These are phyloP conservation scores for Pleurotus ostreatus DNA, from an alignment of 768 basidiomycete species.

Conservation along the genomic window DNA sequence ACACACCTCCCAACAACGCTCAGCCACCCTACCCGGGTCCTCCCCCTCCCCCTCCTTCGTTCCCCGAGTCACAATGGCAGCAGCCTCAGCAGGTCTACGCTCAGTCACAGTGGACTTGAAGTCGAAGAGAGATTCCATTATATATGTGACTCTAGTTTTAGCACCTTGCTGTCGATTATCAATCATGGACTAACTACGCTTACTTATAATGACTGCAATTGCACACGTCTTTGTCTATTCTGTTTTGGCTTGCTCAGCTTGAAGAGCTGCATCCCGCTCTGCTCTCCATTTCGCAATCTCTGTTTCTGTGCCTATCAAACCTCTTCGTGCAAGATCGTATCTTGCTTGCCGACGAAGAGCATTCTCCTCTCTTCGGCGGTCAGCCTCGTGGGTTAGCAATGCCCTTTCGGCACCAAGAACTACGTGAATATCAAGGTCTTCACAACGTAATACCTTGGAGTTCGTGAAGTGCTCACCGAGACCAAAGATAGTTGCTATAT, in stretches of 20 bases:
- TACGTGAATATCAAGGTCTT: conserved; percentile 44
- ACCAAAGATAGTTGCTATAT: conserved; percentile 28
- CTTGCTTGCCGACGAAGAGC: conserved; percentile 68
- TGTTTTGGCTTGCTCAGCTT: conserved; percentile 10
- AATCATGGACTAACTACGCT: conserved; percentile 2
- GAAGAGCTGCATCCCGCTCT: conserved; percentile 21
- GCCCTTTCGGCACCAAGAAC: conserved; percentile 76
- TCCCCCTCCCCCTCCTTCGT: conserved; percentile 36
- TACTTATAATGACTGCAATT: neutral
- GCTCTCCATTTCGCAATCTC: conserved; percentile 81
- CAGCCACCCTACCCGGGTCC: conserved; percentile 34
- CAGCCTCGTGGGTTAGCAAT: conserved; percentile 64
- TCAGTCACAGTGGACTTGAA: conserved; percentile 3
- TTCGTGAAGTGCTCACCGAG: neutral
- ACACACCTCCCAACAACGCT: conserved; percentile 15
- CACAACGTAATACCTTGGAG: too few species aligned
- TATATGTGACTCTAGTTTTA: neutral
- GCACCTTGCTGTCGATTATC: neutral
- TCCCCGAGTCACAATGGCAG: conserved; percentile 29
- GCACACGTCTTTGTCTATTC: neutral
- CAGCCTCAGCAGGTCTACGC: conserved; percentile 21
- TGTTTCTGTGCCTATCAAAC: conserved; percentile 77
- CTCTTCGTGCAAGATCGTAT: conserved; percentile 68
- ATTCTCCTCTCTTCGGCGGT: conserved; percentile 64
- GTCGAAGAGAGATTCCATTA: neutral